Base-by-base conservation (phyloP, 805 yeast species). In the Kuraishia floccosa region DNA sequence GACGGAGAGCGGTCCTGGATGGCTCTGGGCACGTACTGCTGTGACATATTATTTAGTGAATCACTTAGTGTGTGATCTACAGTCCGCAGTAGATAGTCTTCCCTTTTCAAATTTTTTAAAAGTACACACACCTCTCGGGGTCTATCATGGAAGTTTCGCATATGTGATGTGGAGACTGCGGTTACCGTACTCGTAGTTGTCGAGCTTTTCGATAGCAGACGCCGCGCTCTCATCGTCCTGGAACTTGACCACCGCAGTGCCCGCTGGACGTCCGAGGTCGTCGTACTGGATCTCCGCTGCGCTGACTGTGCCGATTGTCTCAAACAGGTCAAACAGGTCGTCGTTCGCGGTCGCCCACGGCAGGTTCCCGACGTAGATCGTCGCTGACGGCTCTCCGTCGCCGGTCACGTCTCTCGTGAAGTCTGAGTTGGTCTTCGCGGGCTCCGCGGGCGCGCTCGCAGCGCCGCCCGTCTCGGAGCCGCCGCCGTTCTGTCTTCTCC, bases 281-380 rank as follows among this genome's bases (percentile, higher is more conserved):
- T 67, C 68, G 44, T 53, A 69, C 50, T 76, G 83, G 37, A 89
- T 64, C 51, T 84, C 94, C 14, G 96, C 95, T 26, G 66, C 67
- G 25, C 55, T 60, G 12, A 89, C 84, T 30, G 68, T 59, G 15
- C 95, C 94, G 33, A 86, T 72, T 23, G 89, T 78, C 50, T 79
- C 89, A 50, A 87, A 87, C 36, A 89, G 65, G 41, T 87, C 96
- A 40, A 64, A 72, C 40, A 89, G 66, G 54, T 89, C 96, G 35
- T 78, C 76, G 41, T 77, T 76, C 20, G 85, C 72, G n/a, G 96
- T 87, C 31, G 86, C 78, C 65, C 72, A 84, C 19, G 97, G 97
- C 47, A 89, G 62, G 59, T 89, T 89, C 27, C 65, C 67, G 15
- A 81, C 86, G 48, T 58, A 80, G 27, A 89, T 68, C 15, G 70